Evolutionary conservation across 2,329 filamentous ascomycete species (phyloP).

Genomic region (Colletotrichum tanaceti): DNA sequence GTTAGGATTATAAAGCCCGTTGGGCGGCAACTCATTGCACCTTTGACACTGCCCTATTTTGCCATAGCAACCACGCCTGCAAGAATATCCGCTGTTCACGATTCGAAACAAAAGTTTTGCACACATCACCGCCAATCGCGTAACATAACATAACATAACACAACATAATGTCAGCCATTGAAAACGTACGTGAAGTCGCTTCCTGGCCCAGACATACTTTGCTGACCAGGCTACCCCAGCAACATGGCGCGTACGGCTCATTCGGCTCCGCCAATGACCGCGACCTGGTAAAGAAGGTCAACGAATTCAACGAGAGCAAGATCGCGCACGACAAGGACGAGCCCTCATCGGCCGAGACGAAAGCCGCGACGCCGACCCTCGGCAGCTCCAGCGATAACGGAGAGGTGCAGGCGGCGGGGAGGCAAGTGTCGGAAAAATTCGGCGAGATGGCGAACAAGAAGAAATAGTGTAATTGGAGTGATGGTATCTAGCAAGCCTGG

Average conservation of each 20-base stretch:
- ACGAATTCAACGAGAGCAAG: slow-evolving; percentile 11
- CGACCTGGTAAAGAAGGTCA: slow-evolving; percentile 9
- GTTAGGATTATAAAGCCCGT: background rate
- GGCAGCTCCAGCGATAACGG: background rate
- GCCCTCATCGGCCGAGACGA: background rate
- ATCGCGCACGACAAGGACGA: background rate
- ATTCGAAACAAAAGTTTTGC: background rate
- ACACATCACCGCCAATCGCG: background rate
- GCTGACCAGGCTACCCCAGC: background rate
- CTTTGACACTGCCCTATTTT: background rate
- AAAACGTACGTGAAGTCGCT: background rate
- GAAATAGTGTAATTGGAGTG: background rate
- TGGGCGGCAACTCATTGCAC: too few relatives aligned
- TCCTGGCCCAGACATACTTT: fast-evolving
- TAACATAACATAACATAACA: too few relatives aligned
- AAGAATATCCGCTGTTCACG: background rate
- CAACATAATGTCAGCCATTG: background rate
- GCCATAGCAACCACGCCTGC: background rate
- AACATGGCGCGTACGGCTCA: slow-evolving; percentile 11
- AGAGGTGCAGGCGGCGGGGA: background rate
- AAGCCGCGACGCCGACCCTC: background rate
- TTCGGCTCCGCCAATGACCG: slow-evolving; percentile 8
- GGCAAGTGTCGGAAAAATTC: slow-evolving; percentile 3
- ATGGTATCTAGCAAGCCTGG: background rate
- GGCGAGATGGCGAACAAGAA: slow-evolving; percentile 6